Evolutionary conservation across 2,329 filamentous ascomycete genomes (phyloP), one percentile per base, ranked within the genome.

Genomic region (Fusarium compactum): DNA sequence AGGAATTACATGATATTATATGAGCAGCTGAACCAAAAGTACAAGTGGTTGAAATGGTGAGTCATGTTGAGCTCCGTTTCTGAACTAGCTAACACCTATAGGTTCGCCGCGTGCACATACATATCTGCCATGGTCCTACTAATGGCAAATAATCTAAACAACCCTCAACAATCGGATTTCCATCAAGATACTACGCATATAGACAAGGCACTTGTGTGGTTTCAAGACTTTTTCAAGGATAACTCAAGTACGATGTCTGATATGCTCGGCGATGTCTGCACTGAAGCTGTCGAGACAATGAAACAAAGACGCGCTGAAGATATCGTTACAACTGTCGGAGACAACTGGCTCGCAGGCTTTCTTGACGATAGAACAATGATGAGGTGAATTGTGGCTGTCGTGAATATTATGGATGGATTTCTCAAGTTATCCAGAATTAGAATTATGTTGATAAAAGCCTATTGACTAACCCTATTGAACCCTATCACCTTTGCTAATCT

Each of bases 51-150:
- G 0, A 47, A 34, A 22, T 63, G 58, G 61, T 32, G 10, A 48
- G 48, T 10, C 6, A 8, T 8, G 1, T 3, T 3, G n/a, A 10
- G 0, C 6, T 4, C 5, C 5, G 4, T 8, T 7, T 1, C 1
- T 5, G 12, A 10, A 4, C 4, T 5, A 8, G 5, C 11, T 64
- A 8, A 64, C 20, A 24, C 1, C 0, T 2, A 3, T 9, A 63
- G 58, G 61, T 34, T 63, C 9, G 29, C 59, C 2, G 38, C 43
- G 5, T 64, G 58, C 24, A 63, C 61, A 16, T 63, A 63, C 6
- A 64, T 46, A 0, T 63, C 48, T 4, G 15, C 58, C 3, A 63
- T 63, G 50, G 58, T 63, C 5, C 8, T 63, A 0, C 29, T 64
- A 1, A 63, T 38, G 8, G 58, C 50, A 0, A 64, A 63, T 2